phyloP scores from a whole-genome alignment of 2,329 filamentous ascomycete genomes.

The Neopestalotiopsis rosae region DNA sequence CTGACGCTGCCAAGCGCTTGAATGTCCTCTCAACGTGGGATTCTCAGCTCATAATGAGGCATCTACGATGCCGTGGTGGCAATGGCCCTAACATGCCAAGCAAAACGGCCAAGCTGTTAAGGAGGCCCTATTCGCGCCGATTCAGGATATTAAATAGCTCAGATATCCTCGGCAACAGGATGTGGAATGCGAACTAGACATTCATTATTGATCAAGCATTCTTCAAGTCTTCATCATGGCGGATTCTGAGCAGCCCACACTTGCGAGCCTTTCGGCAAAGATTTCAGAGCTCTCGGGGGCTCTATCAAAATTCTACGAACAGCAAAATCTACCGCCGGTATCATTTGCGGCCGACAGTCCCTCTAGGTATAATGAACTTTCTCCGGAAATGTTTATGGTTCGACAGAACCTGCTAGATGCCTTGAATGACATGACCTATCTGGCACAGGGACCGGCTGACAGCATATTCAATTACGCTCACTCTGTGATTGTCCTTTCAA shows the following conservation, averaged over 20 bases:
- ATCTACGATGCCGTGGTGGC: not conserved
- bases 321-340: slow-evolving; percentile 47
- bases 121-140: not conserved
- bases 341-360: slow-evolving; percentile 50
- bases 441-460: slow-evolving; percentile 54
- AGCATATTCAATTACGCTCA: slow-evolving; percentile 53
- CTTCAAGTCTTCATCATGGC: slow-evolving; percentile 32
- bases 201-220: not conserved
- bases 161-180: not conserved
- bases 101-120: not conserved
- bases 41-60: slow-evolving; percentile 8
- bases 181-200: not conserved
- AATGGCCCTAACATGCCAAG: not conserved
- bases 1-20: not conserved
- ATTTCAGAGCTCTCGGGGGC: slow-evolving; percentile 48
- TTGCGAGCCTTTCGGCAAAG: slow-evolving; percentile 49
- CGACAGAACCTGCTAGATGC: slow-evolving; percentile 50
- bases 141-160: not conserved
- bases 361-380: slow-evolving; percentile 45
- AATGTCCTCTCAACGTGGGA: not conserved
- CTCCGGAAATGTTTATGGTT: slow-evolving; percentile 47
- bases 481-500: slow-evolving; percentile 32
- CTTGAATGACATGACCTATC: slow-evolving; percentile 50
- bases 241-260: slow-evolving; percentile 37
- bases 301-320: slow-evolving; percentile 45